These are phyloP conservation scores for Incumbomyces lentus DNA, from an alignment of 2,329 filamentous ascomycete genomes.

Conservation along the genomic window DNA sequence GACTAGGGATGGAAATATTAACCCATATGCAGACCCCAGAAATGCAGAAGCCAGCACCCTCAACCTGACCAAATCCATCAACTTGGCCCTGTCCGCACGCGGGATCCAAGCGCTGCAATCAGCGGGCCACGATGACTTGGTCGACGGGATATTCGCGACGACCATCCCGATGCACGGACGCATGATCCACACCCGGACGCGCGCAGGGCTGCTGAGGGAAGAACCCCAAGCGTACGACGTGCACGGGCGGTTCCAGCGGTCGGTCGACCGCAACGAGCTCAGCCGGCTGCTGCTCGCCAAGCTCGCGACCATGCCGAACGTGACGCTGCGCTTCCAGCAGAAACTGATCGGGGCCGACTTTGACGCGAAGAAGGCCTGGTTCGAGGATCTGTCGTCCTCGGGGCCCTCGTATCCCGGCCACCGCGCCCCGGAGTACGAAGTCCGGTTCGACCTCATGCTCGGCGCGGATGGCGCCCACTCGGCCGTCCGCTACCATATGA, in stretches of 20 bases:
- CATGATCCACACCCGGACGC: constrained; percentile 69
- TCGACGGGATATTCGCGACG: constrained; percentile 62
- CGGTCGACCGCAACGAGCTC: constrained; percentile 71
- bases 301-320: constrained; percentile 74
- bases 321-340: constrained; percentile 85
- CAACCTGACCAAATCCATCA: constrained; percentile 98
- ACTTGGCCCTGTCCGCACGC: constrained; percentile 84
- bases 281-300: constrained; percentile 78
- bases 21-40: constrained; percentile 92
- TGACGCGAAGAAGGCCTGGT: constrained; percentile 68
- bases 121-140: constrained; percentile 54
- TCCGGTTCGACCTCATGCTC: constrained; percentile 84
- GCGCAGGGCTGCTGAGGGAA: constrained; percentile 57
- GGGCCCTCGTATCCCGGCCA: constrained; percentile 14
- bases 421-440: constrained; percentile 62
- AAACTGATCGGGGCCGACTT: constrained; percentile 90
- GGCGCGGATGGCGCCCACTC: constrained; percentile 95
- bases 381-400: constrained; percentile 49
- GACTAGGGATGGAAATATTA: too few species aligned
- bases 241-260: constrained; percentile 76
- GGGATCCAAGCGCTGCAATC: constrained; percentile 79
- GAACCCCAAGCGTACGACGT: constrained; percentile 82
- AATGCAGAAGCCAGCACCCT: constrained; percentile 72
- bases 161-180: constrained; percentile 91
- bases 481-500: constrained; percentile 79